Evolutionary conservation across 768 basidiomycete genomes (phyloP), one percentile per base, ranked within the genome.

Genomic region (Coprinopsis strossmayeri): DNA sequence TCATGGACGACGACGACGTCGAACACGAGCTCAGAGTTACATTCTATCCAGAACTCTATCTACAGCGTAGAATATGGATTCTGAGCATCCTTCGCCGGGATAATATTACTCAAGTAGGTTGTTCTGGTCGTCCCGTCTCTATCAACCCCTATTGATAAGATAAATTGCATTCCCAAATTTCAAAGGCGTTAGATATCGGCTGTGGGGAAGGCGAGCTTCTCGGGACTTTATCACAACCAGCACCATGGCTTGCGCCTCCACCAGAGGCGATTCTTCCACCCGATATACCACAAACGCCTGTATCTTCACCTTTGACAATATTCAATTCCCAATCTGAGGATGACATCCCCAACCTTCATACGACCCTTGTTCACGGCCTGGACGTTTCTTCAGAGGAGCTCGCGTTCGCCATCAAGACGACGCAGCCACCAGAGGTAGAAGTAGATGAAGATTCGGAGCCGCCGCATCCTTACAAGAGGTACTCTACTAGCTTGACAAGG

Each of bases 151-250:
- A 51, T 34, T 34, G 23, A 23, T 18, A 17, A n/a, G 18, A 28
- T 43, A 11, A 25, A 39, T 32, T 42, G 20, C n/a, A 13, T 9
- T 7, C 21, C 23, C 3, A n/a, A 13, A 1, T 52, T 21, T 30
- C 41, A 51, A 48, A 91, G 88, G 72, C 92, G 5, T 68, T 91
- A 41, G 91, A 94, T 57, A 69, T 91, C 23, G 91, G 91, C 3
- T 94, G 91, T 56, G 91, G 91, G 34, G 81, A 88, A 63, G 91
- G 91, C 18, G 70, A 81, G 32, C 72, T 93, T 5, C 76, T 93
- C 12, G 62, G 70, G 0, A 74, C 81, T 9, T 78, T 94, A 10
- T 78, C 78, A 54, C 82, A 87, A 57, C 84, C 91, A 0, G 80
- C 90, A 1, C 81, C 84, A 0, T 86, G 85, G 78, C 74, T 84